Conservation (phyloP, 352 stramenopile species). For the Phytopythium cucurbitacearum region DNA sequence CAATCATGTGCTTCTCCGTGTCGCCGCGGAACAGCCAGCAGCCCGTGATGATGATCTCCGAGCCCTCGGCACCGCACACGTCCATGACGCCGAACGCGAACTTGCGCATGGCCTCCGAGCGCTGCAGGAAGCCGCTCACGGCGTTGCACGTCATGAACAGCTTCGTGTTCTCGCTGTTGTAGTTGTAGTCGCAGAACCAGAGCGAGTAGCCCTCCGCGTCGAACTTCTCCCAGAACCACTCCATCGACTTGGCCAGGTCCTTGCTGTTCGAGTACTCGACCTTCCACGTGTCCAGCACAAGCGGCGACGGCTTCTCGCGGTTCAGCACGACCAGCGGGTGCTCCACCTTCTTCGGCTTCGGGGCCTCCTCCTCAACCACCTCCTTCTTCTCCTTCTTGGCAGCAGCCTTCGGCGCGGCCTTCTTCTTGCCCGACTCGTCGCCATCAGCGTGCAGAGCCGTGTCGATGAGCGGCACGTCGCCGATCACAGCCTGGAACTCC, state of each 20-base stretch:
- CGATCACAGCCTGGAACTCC: slow-evolving; percentile 90
- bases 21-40: slow-evolving; percentile 90
- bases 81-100: slow-evolving; percentile 90
- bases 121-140: slow-evolving; percentile 90
- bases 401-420: slow-evolving; percentile 20
- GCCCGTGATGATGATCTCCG: slow-evolving; percentile 86
- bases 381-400: slow-evolving; percentile 51
- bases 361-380: slow-evolving; percentile 23
- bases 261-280: slow-evolving; percentile 91
- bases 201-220: slow-evolving; percentile 89
- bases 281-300: slow-evolving; percentile 91
- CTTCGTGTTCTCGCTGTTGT: slow-evolving; percentile 92
- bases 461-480: slow-evolving; percentile 85
- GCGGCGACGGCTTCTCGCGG: slow-evolving; percentile 67
- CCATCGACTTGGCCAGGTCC: slow-evolving; percentile 81
- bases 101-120: slow-evolving; percentile 90
- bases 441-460: slow-evolving; percentile 63
- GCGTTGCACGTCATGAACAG: slow-evolving; percentile 94
- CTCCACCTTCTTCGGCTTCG: slow-evolving; percentile 75
- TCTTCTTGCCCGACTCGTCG: slow-evolving; percentile 34
- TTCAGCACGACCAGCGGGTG: slow-evolving; percentile 88
- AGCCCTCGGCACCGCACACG: slow-evolving; percentile 56
- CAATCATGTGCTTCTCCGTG: slow-evolving; percentile 81
- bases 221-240: slow-evolving; percentile 89
- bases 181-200: slow-evolving; percentile 92